Conservation (phyloP, 2,329 filamentous ascomycete genomes). For the Escovopsis sp. region DNA sequence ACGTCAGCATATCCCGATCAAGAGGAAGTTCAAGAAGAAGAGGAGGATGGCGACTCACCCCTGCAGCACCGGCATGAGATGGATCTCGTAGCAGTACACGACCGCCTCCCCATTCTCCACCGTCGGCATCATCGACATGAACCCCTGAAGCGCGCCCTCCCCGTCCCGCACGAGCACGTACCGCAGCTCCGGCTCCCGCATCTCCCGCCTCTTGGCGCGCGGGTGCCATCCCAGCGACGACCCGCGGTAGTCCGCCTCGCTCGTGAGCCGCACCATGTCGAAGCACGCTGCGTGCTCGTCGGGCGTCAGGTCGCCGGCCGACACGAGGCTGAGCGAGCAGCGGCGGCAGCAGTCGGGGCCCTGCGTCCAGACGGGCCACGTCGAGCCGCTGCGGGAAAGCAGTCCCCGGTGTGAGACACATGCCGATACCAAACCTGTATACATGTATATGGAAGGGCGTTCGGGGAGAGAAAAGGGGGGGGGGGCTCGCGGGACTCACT, state of each 20-base stretch:
- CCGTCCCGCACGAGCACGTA: slow-evolving; percentile 46
- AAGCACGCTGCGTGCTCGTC: slow-evolving; percentile 39
- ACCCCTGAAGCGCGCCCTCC: slow-evolving; percentile 28
- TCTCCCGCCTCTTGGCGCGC: slow-evolving; percentile 47
- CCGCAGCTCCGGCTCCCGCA: slow-evolving; percentile 50
- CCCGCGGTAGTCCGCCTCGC: slow-evolving; percentile 45
- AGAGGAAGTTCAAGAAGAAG: no score
- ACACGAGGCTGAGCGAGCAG: slow-evolving; percentile 31
- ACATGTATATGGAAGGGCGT: not conserved
- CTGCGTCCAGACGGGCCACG: slow-evolving; percentile 34
- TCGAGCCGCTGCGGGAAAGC: slow-evolving; percentile 6
- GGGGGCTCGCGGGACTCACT: slow-evolving; percentile 23
- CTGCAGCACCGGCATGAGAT: slow-evolving; percentile 42
- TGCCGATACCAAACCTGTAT: no score
- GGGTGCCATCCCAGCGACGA: slow-evolving; percentile 52
- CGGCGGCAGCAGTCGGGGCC: not conserved
- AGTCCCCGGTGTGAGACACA: no score
- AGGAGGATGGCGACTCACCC: no score
- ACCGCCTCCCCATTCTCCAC: slow-evolving; percentile 51
- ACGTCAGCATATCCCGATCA: no score
- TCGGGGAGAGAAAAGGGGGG: not conserved
- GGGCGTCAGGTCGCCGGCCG: slow-evolving; percentile 22
- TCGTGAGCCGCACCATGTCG: slow-evolving; percentile 46
- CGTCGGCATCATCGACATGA: slow-evolving; percentile 58
- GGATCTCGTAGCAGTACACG: slow-evolving; percentile 68